These are phyloP conservation scores for Candida sp. DNA, from an alignment of 1,139 yeast species.

Conservation along the genomic window DNA sequence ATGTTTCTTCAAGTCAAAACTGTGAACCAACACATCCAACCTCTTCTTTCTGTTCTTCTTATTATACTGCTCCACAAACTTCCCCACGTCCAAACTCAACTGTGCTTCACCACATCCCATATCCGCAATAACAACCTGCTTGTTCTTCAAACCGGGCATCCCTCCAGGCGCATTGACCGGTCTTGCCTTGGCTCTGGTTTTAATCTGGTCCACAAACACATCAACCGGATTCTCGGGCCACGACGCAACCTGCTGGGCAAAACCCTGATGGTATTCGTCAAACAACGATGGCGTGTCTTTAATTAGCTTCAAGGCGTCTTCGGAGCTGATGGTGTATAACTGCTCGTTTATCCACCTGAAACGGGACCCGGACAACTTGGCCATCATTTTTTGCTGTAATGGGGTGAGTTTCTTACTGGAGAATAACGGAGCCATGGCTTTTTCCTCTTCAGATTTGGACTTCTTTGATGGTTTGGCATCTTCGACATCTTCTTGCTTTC, in stretches of 20 bases:
- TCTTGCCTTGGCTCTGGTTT: conserved; percentile 57
- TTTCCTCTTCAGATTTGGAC: not conserved
- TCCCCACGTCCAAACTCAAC: conserved; percentile 67
- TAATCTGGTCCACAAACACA: conserved; percentile 77
- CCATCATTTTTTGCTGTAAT: conserved; percentile 94
- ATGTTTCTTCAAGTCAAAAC: conserved; percentile 88
- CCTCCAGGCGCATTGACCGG: conserved; percentile 96
- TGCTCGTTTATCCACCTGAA: conserved; percentile 99
- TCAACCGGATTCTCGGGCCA: conserved; percentile 99
- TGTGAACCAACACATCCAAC: conserved; percentile 69
- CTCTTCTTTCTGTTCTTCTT: conserved; percentile 37
- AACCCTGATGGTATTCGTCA: conserved; percentile 95
- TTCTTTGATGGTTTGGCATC: conserved; percentile 1
- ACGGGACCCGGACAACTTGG: conserved; percentile 91
- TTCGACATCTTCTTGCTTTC: conserved; percentile 13
- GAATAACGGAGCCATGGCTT: conserved; percentile 20
- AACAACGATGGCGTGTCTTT: conserved; percentile 85
- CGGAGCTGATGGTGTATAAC: conserved; percentile 82
- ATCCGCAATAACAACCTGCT: conserved; percentile 82
- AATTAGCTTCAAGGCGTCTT: conserved; percentile 74
- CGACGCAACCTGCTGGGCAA: conserved; percentile 89
- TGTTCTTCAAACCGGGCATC: conserved; percentile 66
- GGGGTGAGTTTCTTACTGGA: conserved; percentile 69
- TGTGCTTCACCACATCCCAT: conserved; percentile 99
- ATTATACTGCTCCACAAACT: conserved; percentile 46